Evolutionary conservation across 139 green algal species (phyloP).

Genomic region (Chlorella sp.): DNA sequence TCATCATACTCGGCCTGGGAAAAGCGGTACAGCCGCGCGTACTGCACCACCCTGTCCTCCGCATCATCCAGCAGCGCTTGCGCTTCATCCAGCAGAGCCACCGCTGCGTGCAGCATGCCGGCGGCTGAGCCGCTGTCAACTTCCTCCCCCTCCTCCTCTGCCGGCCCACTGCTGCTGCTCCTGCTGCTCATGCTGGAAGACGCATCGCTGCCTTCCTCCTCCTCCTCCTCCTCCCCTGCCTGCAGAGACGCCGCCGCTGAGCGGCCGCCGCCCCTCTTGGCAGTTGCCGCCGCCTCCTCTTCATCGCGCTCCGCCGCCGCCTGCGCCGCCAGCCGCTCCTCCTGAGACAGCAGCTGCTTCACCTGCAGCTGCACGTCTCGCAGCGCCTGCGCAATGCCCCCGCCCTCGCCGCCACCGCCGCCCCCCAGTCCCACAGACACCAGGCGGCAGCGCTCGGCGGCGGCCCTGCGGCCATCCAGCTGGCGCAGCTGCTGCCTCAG

Average conservation of each 20-base stretch:
- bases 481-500: conserved; percentile 52
- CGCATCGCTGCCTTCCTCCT: conserved; percentile 2
- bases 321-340: conserved; percentile 44
- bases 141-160: conserved; percentile 29
- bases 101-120: conserved; percentile 41
- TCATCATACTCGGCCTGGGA: conserved; percentile 60
- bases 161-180: too few species aligned
- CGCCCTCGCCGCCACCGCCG: conserved; percentile 1
- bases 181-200: too few species aligned
- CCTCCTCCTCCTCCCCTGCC: conserved; percentile 9
- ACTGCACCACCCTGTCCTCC: conserved; percentile 36
- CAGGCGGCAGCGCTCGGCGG: conserved; percentile 55
- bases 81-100: conserved; percentile 43
- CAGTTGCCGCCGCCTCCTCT: conserved; percentile 16
- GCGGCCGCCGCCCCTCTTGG: conserved; percentile 9
- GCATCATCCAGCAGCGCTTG: conserved; percentile 44
- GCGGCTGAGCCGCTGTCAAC: conserved; percentile 24
- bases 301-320: not conserved
- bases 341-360: conserved; percentile 39
- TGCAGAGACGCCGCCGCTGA: not conserved
- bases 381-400: conserved; percentile 48
- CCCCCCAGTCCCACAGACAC: conserved; percentile 7
- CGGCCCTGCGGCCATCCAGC: conserved; percentile 51
- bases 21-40: conserved; percentile 51
- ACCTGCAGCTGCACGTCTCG: conserved; percentile 51